Evolutionary conservation across 345 rosid species (phyloP).

Genomic region (Lenwebbia sp.): DNA sequence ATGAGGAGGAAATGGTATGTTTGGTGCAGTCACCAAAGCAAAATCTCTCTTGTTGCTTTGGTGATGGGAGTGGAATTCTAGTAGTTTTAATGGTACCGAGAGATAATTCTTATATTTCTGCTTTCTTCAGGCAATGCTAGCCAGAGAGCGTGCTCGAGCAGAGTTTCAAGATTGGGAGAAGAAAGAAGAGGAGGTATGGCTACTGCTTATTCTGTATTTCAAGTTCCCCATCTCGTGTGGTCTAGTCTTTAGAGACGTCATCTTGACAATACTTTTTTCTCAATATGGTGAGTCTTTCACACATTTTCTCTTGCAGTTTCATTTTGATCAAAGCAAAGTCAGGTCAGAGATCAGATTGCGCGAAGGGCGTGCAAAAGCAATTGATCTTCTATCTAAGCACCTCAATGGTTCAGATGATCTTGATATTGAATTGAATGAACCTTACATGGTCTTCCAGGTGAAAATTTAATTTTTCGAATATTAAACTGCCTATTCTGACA

Average conservation of each 20-base stretch:
- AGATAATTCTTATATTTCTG: neutral
- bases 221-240: neutral
- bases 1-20: constrained; percentile 91
- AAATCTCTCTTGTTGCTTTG: neutral
- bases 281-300: neutral
- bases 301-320: constrained; percentile 50
- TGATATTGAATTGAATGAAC: constrained; percentile 77
- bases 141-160: constrained; percentile 96
- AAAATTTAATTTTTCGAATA: neutral
- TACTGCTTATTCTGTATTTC: neutral
- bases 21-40: neutral
- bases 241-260: neutral
- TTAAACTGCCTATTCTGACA: neutral
- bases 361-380: constrained; percentile 87
- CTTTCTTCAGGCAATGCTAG: constrained; percentile 61
- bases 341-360: constrained; percentile 78
- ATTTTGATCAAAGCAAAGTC: constrained; percentile 94
- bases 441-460: constrained; percentile 92
- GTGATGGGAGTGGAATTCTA: neutral
- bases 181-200: constrained; percentile 83
- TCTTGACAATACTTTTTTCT: neutral
- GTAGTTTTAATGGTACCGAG: neutral
- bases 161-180: constrained; percentile 99
- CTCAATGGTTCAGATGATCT: constrained; percentile 72
- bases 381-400: constrained; percentile 76